Conservation (phyloP, 495 filamentous ascomycete species). For the Elaphomyces granulatus region DNA sequence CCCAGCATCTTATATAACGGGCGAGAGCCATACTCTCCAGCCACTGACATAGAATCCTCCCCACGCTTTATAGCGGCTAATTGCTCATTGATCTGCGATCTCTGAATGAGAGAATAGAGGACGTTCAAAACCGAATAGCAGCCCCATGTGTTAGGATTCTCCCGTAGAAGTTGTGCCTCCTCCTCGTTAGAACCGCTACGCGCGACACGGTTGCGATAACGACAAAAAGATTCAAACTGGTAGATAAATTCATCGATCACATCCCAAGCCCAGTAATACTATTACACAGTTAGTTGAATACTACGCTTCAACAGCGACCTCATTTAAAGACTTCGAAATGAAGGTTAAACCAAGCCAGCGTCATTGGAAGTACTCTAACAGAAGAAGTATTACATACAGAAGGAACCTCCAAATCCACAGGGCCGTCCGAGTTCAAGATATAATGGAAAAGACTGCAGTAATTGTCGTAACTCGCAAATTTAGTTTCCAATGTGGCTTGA, state of each 20-base stretch:
- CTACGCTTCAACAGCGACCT: not conserved
- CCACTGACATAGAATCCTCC: slow-evolving; percentile 69
- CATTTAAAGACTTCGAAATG: too few relatives aligned
- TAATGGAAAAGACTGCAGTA: slow-evolving; percentile 99
- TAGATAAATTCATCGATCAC: slow-evolving; percentile 99
- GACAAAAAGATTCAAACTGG: slow-evolving; percentile 98
- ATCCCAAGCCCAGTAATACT: slow-evolving; percentile 99
- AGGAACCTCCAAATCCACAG: slow-evolving; percentile 89
- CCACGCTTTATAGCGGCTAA: slow-evolving; percentile 84
- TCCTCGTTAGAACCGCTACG: slow-evolving; percentile 73
- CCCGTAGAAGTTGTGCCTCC: slow-evolving; percentile 77
- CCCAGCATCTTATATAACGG: slow-evolving; percentile 95
- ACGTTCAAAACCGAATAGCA: slow-evolving; percentile 99
- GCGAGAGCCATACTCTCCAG: slow-evolving; percentile 87
- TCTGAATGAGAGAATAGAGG: slow-evolving; percentile 95
- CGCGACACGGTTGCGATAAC: slow-evolving; percentile 83
- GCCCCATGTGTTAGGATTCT: slow-evolving; percentile 97
- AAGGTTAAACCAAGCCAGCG: too few relatives aligned
- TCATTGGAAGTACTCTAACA: too few relatives aligned
- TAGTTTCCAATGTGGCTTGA: slow-evolving; percentile 82
- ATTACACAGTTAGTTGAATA: slow-evolving; percentile 8
- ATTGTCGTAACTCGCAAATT: slow-evolving; percentile 96
- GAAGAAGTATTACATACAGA: slow-evolving; percentile 48
- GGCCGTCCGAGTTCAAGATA: slow-evolving; percentile 95
- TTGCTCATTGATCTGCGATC: slow-evolving; percentile 95